Conservation (phyloP, 1,284 basidiomycete species). For the Puccinia horiana region DNA sequence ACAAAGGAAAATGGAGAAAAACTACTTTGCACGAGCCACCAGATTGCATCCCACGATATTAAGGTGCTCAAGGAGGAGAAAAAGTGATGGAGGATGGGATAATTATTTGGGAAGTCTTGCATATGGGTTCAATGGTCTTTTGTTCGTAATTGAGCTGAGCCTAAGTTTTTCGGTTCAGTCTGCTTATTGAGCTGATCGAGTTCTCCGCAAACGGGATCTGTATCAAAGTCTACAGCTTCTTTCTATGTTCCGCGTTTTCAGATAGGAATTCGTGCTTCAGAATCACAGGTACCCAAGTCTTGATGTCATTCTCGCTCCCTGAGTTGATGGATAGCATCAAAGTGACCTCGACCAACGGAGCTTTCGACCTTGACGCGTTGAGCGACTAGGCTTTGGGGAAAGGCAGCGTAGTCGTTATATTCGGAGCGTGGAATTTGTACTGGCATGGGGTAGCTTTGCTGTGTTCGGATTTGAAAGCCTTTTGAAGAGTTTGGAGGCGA, state of each 20-base stretch:
- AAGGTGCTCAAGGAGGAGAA: background rate
- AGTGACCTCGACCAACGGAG: slow-evolving; percentile 11
- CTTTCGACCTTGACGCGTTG: background rate
- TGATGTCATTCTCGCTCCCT: background rate
- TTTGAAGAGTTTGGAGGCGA: background rate
- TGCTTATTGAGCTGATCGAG: too few species aligned
- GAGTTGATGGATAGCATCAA: slow-evolving; percentile 43
- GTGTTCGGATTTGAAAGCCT: background rate
- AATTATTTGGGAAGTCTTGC: background rate
- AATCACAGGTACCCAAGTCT: background rate
- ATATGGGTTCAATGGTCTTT: background rate
- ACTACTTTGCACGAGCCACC: background rate
- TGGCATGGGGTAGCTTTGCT: slow-evolving; percentile 23
- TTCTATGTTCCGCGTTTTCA: background rate
- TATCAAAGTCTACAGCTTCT: background rate
- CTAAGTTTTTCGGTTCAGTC: too few species aligned
- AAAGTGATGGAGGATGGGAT: background rate
- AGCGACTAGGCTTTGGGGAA: background rate
- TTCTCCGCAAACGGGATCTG: too few species aligned
- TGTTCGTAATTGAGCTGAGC: too few species aligned
- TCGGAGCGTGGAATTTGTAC: slow-evolving; percentile 14
- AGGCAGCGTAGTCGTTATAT: background rate
- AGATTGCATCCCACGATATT: background rate
- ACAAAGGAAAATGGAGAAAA: background rate
- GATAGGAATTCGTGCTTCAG: background rate